Conservation (phyloP, 2,329 filamentous ascomycete genomes). For the Fusarium longipes region DNA sequence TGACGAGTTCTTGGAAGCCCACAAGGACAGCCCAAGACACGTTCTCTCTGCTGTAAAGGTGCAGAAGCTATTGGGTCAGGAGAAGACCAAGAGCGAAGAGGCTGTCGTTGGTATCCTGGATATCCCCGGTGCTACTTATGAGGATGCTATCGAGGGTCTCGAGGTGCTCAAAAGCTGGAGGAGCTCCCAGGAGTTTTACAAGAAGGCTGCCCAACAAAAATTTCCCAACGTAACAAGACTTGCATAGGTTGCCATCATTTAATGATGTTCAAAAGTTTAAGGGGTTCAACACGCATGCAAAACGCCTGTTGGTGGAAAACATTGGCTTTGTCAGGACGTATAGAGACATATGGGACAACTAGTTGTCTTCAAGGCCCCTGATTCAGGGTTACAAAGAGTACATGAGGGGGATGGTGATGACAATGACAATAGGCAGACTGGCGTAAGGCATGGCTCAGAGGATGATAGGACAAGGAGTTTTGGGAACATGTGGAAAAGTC, state of each 20-base stretch:
- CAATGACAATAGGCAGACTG: slow-evolving; percentile 36
- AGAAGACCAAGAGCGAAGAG: slow-evolving; percentile 68
- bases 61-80: slow-evolving; percentile 68
- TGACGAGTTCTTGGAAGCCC: slow-evolving; percentile 69
- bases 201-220: slow-evolving; percentile 59
- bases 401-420: slow-evolving; percentile 22
- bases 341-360: slow-evolving; percentile 22
- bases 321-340: slow-evolving; percentile 15
- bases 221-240: slow-evolving; percentile 64
- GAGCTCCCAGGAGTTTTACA: slow-evolving; percentile 62
- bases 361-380: slow-evolving; percentile 11
- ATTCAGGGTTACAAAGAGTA: slow-evolving; percentile 4
- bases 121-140: slow-evolving; percentile 60
- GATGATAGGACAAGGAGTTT: slow-evolving; percentile 41
- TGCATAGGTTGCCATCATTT: slow-evolving; percentile 43
- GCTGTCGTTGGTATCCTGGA: slow-evolving; percentile 70
- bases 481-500: slow-evolving; percentile 44
- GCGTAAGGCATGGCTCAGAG: slow-evolving; percentile 30
- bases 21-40: slow-evolving; percentile 71
- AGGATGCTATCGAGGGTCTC: slow-evolving; percentile 64
- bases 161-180: slow-evolving; percentile 61
- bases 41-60: slow-evolving; percentile 72
- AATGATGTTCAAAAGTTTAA: slow-evolving; percentile 11
- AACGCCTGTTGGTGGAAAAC: slow-evolving; percentile 2
- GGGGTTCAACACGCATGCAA: slow-evolving; percentile 2